phyloP scores from a whole-genome alignment of 2,329 filamentous ascomycete species.

The Clonostachys rosea region DNA sequence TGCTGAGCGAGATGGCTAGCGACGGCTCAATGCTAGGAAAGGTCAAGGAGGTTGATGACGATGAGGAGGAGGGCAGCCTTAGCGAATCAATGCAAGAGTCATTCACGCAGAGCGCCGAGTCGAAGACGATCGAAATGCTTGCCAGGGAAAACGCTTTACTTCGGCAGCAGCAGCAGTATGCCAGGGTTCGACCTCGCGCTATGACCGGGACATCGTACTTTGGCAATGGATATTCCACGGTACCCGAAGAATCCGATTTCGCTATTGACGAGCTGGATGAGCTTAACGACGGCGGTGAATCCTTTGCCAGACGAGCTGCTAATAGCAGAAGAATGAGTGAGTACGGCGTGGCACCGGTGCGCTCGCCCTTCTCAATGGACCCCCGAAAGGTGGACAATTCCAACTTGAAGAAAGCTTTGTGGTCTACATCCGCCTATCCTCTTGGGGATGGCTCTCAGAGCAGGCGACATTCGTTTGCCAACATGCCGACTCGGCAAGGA shows the following conservation, averaged over 20 bases:
- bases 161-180: slow-evolving; percentile 46
- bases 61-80: slow-evolving; percentile 49
- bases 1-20: slow-evolving; percentile 68
- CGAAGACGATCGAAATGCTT: slow-evolving; percentile 59
- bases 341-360: neutral
- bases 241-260: slow-evolving; percentile 64
- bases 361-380: neutral
- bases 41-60: slow-evolving; percentile 66
- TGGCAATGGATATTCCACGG: slow-evolving; percentile 49
- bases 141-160: slow-evolving; percentile 59
- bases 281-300: slow-evolving; percentile 41
- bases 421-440: slow-evolving; percentile 68
- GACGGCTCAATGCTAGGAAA: slow-evolving; percentile 60
- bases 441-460: slow-evolving; percentile 65
- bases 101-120: slow-evolving; percentile 49
- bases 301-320: slow-evolving; percentile 39
- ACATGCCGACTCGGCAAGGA: slow-evolving; percentile 59
- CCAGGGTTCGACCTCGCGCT: slow-evolving; percentile 51
- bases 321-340: slow-evolving; percentile 40
- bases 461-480: slow-evolving; percentile 75
- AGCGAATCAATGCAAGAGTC: slow-evolving; percentile 43
- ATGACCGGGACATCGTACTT: slow-evolving; percentile 51
- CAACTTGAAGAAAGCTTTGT: slow-evolving; percentile 59
- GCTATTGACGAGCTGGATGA: slow-evolving; percentile 72
- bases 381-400: slow-evolving; percentile 48